These are phyloP conservation scores for Tanacetum coccineum DNA, from an alignment of 129 eudicot genomes.

Conservation along the genomic window DNA sequence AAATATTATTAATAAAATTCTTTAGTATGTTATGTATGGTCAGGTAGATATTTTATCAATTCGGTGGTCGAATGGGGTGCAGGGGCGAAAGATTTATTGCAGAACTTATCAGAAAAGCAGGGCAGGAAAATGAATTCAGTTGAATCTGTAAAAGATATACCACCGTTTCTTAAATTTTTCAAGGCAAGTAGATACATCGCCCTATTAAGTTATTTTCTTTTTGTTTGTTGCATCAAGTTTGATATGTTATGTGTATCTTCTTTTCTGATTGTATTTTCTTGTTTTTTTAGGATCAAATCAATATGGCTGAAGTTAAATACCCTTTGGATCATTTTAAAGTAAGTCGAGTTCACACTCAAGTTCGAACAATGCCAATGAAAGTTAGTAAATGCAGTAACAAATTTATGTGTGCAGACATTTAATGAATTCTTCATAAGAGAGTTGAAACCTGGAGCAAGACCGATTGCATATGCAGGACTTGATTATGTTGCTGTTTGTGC, in stretches of 20 bases:
- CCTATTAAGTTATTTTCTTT: slow-evolving; percentile 1
- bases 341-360: slow-evolving; percentile 3
- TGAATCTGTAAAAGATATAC: slow-evolving; percentile 85
- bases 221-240: neutral
- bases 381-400: neutral
- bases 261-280: neutral
- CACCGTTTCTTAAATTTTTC: slow-evolving; percentile 56
- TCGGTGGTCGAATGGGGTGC: slow-evolving; percentile 33
- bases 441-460: slow-evolving; percentile 83
- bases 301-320: slow-evolving; percentile 75
- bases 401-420: slow-evolving; percentile 69
- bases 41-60: neutral
- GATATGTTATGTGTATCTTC: neutral
- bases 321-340: slow-evolving; percentile 92
- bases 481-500: slow-evolving; percentile 95
- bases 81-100: slow-evolving; percentile 89
- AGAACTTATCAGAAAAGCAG: slow-evolving; percentile 83
- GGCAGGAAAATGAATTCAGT: slow-evolving; percentile 84
- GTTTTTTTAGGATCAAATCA: slow-evolving; percentile 80
- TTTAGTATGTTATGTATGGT: slow-evolving; percentile 9
- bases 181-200: slow-evolving; percentile 44
- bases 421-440: slow-evolving; percentile 94
- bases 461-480: slow-evolving; percentile 52
- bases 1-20: slow-evolving; percentile 9
- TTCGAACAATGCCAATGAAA: neutral